A percentile compares a stretch with the other conserved stretches of the same genome.
Evolutionary conservation across 2,329 filamentous ascomycete species (phyloP).

Genomic region (Aspergillus tubingensis): DNA sequence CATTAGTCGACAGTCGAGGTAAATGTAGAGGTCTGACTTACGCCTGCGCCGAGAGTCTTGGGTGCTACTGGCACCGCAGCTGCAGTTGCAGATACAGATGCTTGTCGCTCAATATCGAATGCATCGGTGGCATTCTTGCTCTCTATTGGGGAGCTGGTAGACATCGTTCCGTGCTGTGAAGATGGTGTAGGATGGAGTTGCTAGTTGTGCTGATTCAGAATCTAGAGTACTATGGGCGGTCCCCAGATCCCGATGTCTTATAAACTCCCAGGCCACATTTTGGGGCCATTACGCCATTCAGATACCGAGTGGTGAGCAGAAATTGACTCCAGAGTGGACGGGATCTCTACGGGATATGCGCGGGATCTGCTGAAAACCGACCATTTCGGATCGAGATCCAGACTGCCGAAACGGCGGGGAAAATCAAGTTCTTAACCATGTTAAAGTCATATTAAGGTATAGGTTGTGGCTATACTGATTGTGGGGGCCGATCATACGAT

Average conservation of each 20-base stretch:
- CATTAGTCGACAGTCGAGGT: no score
- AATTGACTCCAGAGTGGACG: no score
- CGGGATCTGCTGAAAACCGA: neutral
- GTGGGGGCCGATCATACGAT: conserved; percentile 7
- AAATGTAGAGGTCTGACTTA: conserved; percentile 9
- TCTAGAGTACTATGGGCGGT: no score
- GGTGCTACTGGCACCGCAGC: neutral
- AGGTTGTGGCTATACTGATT: no score
- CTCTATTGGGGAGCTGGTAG: neutral
- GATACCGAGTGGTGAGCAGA: no score
- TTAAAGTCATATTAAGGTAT: no score
- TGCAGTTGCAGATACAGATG: neutral
- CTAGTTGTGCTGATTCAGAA: neutral
- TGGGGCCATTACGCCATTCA: no score
- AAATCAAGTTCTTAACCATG: no score
- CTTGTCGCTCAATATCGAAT: conserved; percentile 22
- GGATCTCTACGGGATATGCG: neutral
- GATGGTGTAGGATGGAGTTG: no score
- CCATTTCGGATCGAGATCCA: neutral
- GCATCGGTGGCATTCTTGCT: conserved; percentile 8
- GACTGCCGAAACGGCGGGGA: neutral
- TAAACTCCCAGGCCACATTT: no score
- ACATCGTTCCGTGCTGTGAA: no score
- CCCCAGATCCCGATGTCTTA: neutral
- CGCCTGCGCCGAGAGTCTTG: conserved; percentile 26